Evolutionary conservation across 805 yeast species (phyloP).

Genomic region (Candida mattraensis): DNA sequence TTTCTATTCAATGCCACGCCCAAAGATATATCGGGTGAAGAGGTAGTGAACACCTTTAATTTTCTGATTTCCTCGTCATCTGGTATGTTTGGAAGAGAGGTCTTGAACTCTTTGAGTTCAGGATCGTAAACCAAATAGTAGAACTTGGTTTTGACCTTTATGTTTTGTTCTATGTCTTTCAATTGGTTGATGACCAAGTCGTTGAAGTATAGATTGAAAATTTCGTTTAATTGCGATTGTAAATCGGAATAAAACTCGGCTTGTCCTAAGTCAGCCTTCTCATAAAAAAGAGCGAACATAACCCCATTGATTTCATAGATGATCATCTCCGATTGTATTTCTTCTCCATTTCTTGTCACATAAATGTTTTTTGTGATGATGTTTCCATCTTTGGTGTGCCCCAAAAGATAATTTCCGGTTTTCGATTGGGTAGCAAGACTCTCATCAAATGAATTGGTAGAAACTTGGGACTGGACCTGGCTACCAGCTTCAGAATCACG

Average conservation of each 20-base stretch:
- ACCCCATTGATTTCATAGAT: conserved; percentile 34
- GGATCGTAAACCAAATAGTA: conserved; percentile 26
- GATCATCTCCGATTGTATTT: conserved; percentile 17
- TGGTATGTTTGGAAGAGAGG: conserved; percentile 32
- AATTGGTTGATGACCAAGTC: conserved; percentile 29
- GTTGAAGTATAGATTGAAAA: conserved; percentile 26
- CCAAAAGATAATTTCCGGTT: conserved; percentile 28
- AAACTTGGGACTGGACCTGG: background rate
- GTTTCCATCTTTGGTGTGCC: conserved; percentile 21
- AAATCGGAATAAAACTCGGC: conserved; percentile 13
- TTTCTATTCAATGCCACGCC: conserved; percentile 11
- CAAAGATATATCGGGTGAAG: conserved; percentile 2
- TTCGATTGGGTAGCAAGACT: conserved; percentile 10
- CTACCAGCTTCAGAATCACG: background rate
- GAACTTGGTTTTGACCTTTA: conserved; percentile 21
- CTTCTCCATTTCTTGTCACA: conserved; percentile 7
- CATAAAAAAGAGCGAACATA: conserved; percentile 24
- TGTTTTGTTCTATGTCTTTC: conserved; percentile 19
- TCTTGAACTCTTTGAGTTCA: conserved; percentile 18
- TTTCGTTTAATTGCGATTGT: conserved; percentile 17
- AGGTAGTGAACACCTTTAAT: conserved; percentile 8
- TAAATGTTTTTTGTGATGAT: conserved; percentile 17
- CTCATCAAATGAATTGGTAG: conserved; percentile 9
- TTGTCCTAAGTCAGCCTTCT: conserved; percentile 4
- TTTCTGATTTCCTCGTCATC: conserved; percentile 22